Conservation (phyloP, 1,284 basidiomycete genomes). For the Mycena citricolor region DNA sequence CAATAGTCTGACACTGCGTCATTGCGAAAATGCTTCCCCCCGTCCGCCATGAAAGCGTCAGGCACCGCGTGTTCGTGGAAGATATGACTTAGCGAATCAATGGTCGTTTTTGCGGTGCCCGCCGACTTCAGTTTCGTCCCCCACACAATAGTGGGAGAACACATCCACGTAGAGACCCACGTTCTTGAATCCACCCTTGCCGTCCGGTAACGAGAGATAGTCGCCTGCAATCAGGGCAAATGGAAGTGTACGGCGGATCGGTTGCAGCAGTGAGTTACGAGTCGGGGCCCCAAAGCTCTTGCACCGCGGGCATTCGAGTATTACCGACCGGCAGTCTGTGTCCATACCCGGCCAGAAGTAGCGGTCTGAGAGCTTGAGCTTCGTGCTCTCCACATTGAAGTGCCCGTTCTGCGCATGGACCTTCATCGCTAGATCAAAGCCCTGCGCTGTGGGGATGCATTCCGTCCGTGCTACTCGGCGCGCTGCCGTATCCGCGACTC, state of each 20-base stretch:
- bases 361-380: constrained; percentile 28
- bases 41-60: constrained; percentile 38
- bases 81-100: constrained; percentile 25
- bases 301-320: constrained; percentile 30
- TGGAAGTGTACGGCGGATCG: constrained; percentile 35
- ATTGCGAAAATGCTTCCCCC: constrained; percentile 39
- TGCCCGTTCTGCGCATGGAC: constrained; percentile 31
- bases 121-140: constrained; percentile 7
- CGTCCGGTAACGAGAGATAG: constrained; percentile 34
- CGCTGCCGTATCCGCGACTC: constrained; percentile 21
- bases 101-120: constrained; percentile 25
- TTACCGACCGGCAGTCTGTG: constrained; percentile 24
- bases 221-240: constrained; percentile 37
- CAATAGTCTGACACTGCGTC: constrained; percentile 32
- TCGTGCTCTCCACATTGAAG: constrained; percentile 31
- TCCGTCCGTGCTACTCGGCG: constrained; percentile 22
- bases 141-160: constrained; percentile 13
- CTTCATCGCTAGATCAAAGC: constrained; percentile 17
- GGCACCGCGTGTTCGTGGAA: constrained; percentile 25
- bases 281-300: constrained; percentile 29
- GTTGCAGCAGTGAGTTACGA: constrained; percentile 34
- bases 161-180: constrained; percentile 13
- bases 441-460: constrained; percentile 18
- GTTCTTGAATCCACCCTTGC: constrained; percentile 31
- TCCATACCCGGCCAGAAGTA: constrained; percentile 32